Evolutionary conservation across 73 alveolate species (phyloP).

Genomic region (Paramecium tetraurelia): DNA sequence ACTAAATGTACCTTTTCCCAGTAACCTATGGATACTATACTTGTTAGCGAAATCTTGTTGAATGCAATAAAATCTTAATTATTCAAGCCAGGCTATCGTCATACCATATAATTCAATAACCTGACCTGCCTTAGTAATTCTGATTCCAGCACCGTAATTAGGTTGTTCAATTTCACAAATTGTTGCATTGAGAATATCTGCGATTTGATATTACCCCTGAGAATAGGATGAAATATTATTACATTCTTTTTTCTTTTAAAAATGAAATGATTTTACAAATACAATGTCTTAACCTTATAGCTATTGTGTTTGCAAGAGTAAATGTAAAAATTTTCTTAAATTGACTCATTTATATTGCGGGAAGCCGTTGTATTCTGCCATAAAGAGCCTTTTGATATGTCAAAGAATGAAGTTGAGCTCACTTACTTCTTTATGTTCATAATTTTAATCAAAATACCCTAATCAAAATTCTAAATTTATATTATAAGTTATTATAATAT

Average conservation of each 20-base stretch:
- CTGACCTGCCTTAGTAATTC: neutral
- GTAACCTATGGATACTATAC: neutral
- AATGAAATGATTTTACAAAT: neutral
- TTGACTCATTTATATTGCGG: neutral
- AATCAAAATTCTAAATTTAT: neutral
- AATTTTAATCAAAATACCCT: neutral
- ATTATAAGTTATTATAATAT: neutral
- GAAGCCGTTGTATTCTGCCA: neutral
- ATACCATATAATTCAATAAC: neutral
- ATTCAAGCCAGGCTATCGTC: neutral
- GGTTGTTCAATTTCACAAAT: neutral
- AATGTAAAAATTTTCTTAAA: neutral
- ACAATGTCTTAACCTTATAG: neutral
- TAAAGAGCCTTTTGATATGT: neutral
- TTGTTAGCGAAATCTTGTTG: conserved; percentile 2
- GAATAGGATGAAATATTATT: neutral
- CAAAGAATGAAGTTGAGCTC: neutral
- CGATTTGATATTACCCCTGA: neutral
- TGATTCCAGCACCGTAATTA: neutral
- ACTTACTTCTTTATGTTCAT: neutral
- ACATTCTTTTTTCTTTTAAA: neutral
- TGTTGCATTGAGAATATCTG: neutral
- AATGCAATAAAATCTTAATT: neutral
- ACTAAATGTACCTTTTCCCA: conserved; percentile 58
- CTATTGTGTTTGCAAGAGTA: neutral